Evolutionary conservation across 192 early-diverging fungal species (phyloP).

Genomic region (Haplosporangium gracile): DNA sequence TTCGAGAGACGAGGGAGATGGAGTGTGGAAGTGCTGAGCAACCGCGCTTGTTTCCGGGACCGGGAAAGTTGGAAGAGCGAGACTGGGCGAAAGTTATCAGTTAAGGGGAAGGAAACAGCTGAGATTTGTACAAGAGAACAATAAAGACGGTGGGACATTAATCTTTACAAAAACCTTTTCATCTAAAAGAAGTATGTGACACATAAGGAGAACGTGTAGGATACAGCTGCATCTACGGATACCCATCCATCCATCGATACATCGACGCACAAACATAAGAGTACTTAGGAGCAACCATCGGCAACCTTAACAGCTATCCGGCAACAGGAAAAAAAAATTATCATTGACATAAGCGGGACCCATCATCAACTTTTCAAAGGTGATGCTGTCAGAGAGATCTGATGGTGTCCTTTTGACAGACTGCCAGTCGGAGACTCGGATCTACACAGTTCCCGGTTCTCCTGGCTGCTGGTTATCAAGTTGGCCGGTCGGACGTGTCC

Average conservation of each 20-base stretch:
- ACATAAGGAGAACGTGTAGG: not conserved
- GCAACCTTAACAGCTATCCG: not conserved
- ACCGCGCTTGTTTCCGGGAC: not conserved
- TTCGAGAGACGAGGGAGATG: not conserved
- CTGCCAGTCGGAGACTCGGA: not conserved
- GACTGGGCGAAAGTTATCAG: slow-evolving; percentile 3
- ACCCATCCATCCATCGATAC: slow-evolving; percentile 33
- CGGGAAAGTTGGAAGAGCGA: not conserved
- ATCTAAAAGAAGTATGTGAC: slow-evolving; percentile 31
- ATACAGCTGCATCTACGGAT: not conserved
- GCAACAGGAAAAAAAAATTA: not conserved
- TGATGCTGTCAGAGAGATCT: slow-evolving; percentile 2
- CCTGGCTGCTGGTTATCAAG: too few relatives aligned
- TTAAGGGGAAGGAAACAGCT: too few relatives aligned
- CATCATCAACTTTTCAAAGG: not conserved
- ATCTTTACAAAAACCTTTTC: slow-evolving; percentile 24
- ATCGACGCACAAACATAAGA: not conserved
- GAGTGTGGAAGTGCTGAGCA: not conserved
- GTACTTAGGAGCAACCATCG: not conserved
- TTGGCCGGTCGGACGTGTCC: too few relatives aligned
- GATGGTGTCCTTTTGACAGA: not conserved
- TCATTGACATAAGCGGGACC: not conserved
- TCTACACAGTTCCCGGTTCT: too few relatives aligned
- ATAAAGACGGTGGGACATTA: not conserved
- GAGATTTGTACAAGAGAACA: not conserved